Base-by-base conservation (phyloP, 2,329 filamentous ascomycete genomes). In the Cercospora brassicicola region DNA sequence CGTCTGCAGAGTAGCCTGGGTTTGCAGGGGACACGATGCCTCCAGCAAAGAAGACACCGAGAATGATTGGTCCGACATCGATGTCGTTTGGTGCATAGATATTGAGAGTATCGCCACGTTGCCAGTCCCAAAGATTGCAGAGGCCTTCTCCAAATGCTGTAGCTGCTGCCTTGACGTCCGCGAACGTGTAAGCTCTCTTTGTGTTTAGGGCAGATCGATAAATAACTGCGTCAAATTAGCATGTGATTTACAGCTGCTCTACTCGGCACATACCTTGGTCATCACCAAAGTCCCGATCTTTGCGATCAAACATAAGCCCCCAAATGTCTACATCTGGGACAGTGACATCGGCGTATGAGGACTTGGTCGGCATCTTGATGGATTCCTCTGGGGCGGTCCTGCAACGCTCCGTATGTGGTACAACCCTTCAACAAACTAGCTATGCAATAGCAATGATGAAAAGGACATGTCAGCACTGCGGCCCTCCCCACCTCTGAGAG, bases 41-140 rank as follows among this genome's bases (percentile, higher is more conserved):
- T 56, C 93, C 94, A 0, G 92, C 91, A 91, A 92, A 97, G 72
- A 91, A 88, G 9, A 88, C 85, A 30, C 93, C 94, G 31, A 68
- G 70, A 51, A 73, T 71, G 5, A 90, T 83, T 0, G 92, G 90
- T 0, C 90, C 92, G 78, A 73, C 68, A 60, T 97, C 94, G 76
- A 97, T 90, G 78, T 86, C 89, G 78, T 98, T 97, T 30, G 93
- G 91, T 3, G 92, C 90, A 83, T 90, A 97, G 64, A 97, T 84
- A 10, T 87, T 91, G 23, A 97, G 84, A 1, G 95, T 91, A 77
- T 97, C 92, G 75, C 91, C 91, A 77, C 91, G 93, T 73, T 89
- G 85, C 91, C 93, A 97, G 60, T 89, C 85, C 86, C 90, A 94
- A 23, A 84, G 80, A 28, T 90, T 87, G 75, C 89, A 89, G 20